Base-by-base conservation (phyloP, 805 yeast species). In the Wickerhamiella siamensis region DNA sequence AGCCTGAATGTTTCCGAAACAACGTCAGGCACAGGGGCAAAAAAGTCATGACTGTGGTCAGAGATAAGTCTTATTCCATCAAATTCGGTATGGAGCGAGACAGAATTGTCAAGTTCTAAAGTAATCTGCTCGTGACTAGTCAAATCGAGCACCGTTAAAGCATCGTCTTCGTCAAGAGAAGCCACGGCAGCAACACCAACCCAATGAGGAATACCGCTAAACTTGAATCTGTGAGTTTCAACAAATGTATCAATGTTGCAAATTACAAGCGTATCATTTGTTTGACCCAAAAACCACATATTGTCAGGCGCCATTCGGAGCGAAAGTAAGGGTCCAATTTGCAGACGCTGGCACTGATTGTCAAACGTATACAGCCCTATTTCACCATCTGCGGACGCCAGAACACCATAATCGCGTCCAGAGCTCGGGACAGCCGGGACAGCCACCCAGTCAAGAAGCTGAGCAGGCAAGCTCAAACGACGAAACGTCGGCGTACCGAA, bases 111-210 rank as follows among this genome's bases (percentile, higher is more conserved):
- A 43, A 54, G 63, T 39, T 47, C 53, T 5, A 35, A 71, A 54
- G 57, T 47, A 14, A 10, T 57, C 38, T 5, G 55, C 39, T 0
- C 51, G 56, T 15, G 70, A 72, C 47, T 71, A 75, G 6, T 10
- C 17, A 44, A 16, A 9, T 75, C 72, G 29, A 79, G 67, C 14
- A 87, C 55, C 45, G 71, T 70, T 21, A 84, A 51, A 40, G 79
- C 84, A 49, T 79, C 63, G 45, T 19, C 35, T 17, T 33, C 26
- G 14, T 60, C 61, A 1, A 74, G 63, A 10, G 79, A 54, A 0
- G 77, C 75, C 1, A 87, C 75, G 0, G 91, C 83, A 59, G 84
- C 94, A 49, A 78, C 75, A 0, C 88, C 83, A 55, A 95, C 79
- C 97, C 96, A 91, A 43, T 67, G 69, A 16, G 82, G 61, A 45